Evolutionary conservation across 495 filamentous ascomycete species (phyloP).

Genomic region (Lasiosphaeria miniovina): DNA sequence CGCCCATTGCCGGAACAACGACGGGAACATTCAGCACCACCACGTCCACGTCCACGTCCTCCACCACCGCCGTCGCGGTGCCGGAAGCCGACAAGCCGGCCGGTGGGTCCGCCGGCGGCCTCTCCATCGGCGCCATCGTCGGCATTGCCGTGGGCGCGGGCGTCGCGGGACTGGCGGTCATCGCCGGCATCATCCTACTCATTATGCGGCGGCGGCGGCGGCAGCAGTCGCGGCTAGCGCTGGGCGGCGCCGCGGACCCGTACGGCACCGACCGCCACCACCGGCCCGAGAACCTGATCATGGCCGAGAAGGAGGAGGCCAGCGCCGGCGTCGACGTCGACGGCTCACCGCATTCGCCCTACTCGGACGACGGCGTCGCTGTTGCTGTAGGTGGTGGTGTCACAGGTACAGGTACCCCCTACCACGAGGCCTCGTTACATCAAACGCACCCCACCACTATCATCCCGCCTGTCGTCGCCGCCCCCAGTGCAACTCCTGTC

Average conservation of each 20-base stretch:
- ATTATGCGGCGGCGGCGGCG: constrained; percentile 32
- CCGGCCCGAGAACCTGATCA: constrained; percentile 34
- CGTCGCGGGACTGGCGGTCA: constrained; percentile 32
- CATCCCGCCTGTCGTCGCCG: not conserved
- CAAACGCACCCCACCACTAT: not conserved
- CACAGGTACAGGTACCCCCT: constrained; percentile 2
- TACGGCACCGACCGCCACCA: constrained; percentile 22
- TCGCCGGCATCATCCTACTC: constrained; percentile 34
- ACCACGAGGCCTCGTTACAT: constrained; percentile 10
- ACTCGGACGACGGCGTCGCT: constrained; percentile 34
- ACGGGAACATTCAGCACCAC: not conserved
- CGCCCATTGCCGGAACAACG: too few species aligned
- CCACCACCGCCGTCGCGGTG: not conserved
- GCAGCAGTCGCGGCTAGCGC: constrained; percentile 7
- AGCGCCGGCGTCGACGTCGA: constrained; percentile 26
- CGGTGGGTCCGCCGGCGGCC: constrained; percentile 12
- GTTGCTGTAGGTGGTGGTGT: constrained; percentile 1
- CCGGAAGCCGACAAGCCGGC: not conserved
- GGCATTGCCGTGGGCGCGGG: constrained; percentile 43
- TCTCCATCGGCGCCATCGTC: constrained; percentile 36
- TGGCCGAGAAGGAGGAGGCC: constrained; percentile 37
- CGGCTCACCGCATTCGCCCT: constrained; percentile 35
- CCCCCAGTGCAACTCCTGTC: not conserved
- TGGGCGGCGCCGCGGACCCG: constrained; percentile 10
- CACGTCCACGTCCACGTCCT: not conserved